Evolutionary conservation across 371 early-diverging fungal species (phyloP), one percentile per base, ranked within the genome.

Genomic region (Mortierella sp.): DNA sequence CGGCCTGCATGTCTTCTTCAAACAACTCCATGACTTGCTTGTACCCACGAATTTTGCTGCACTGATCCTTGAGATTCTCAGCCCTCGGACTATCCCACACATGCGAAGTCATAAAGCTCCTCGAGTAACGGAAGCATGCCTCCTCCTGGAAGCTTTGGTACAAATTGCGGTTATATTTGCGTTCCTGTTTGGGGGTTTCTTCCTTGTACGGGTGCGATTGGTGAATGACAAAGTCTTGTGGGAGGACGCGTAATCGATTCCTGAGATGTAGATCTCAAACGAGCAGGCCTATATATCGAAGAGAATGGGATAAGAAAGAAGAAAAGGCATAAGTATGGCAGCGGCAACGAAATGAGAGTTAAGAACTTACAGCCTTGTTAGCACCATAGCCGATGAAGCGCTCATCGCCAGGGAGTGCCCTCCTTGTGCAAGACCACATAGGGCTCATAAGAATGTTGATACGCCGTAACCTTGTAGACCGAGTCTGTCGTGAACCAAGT

Each of bases 381-480:
- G 92, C 92, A 54, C 94, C 94, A 74, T 94, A 93, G 19, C 94
- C 93, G 71, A 93, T 83, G 76, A 93, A 94, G 5, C 93, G 89
- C 75, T 93, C 94, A 69, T 94, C 93, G 78, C 94, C 94, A 94
- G 16, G 93, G 93, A 0, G 90, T 80, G 0, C 90, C 91, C 50
- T 94, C 91, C 75, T 91, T 91, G 75, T 89, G 91, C 76, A 92
- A 88, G 64, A 94, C 90, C 51, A 92, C 92, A 78, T 94, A 94
- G 8, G 94, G 94, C 76, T 94, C 94, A 69, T 94, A 94, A 1
- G 92, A 91, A 57, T 90, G 91, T 53, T 93, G 91, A 79, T 94
- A 94, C 2, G 91, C 74, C 6, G 90, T 88, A 14, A 93, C 93
- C 77, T 89, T 90, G 83, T 93, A 94, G 16, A 88, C 78, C 24